Evolutionary conservation across 495 filamentous ascomycete species (phyloP).

Genomic region (Polyplosphaeria fusca): DNA sequence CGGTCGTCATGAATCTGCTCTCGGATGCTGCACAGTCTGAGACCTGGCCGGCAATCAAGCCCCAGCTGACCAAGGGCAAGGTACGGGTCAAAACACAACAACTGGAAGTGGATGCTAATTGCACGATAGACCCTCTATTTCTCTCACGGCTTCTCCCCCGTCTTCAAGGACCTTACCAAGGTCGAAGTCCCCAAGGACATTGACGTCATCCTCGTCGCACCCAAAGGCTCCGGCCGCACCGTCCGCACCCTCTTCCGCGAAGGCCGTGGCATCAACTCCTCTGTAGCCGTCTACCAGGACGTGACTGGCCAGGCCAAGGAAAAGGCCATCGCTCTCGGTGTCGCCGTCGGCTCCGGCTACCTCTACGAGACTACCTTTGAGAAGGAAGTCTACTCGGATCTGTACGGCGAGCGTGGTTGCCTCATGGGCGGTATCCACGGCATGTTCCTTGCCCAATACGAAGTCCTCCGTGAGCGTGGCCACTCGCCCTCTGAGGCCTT

Average conservation of each 20-base stretch:
- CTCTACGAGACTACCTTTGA: conserved; percentile 99
- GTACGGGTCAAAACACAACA: conserved; percentile 46
- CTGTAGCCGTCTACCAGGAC: conserved; percentile 97
- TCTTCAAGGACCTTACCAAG: conserved; percentile 99
- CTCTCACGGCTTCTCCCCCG: conserved; percentile 99
- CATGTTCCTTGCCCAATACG: conserved; percentile 99
- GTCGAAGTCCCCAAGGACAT: conserved; percentile 93
- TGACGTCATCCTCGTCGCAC: conserved; percentile 98
- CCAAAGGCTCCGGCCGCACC: conserved; percentile 97
- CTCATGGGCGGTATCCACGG: conserved; percentile 99
- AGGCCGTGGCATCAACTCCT: conserved; percentile 99
- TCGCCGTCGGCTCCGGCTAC: conserved; percentile 93
- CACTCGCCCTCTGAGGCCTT: conserved; percentile 97
- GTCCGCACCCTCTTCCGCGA: conserved; percentile 97
- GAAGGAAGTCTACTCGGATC: conserved; percentile 99
- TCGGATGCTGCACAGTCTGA: conserved; percentile 95
- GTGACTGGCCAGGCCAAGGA: conserved; percentile 97
- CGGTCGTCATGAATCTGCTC: conserved; percentile 98
- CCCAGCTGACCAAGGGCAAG: conserved; percentile 96
- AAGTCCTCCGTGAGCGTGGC: conserved; percentile 97
- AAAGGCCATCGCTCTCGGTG: conserved; percentile 94
- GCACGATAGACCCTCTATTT: conserved; percentile 88
- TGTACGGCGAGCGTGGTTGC: conserved; percentile 99
- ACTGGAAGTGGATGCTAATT: too few species aligned
- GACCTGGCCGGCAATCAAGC: conserved; percentile 98